These are phyloP conservation scores for Fomitiporia mediterranea DNA, from an alignment of 1,284 basidiomycete species.

Conservation along the genomic window DNA sequence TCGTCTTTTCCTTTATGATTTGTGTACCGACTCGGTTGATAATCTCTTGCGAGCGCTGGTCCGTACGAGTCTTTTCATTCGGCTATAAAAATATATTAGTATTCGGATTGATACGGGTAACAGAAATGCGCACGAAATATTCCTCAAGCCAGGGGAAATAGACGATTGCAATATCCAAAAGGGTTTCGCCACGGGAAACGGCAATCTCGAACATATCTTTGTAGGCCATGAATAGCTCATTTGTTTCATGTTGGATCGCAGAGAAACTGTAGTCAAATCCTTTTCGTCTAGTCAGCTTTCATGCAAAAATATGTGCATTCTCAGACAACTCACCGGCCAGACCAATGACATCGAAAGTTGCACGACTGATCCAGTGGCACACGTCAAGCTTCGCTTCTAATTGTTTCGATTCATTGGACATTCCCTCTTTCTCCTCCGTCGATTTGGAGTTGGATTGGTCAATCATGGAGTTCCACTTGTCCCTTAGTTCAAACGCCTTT, in stretches of 20 bases:
- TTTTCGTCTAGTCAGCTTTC: constrained; percentile 27
- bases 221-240: constrained; percentile 72
- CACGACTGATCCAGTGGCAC: constrained; percentile 68
- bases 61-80: constrained; percentile 42
- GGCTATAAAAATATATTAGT: constrained; percentile 39
- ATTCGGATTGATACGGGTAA: constrained; percentile 12
- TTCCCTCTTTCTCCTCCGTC: not conserved
- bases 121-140: constrained; percentile 48
- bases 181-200: constrained; percentile 47
- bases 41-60: constrained; percentile 51
- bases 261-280: constrained; percentile 79
- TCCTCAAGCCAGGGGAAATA: constrained; percentile 56
- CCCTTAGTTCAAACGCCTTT: constrained; percentile 58
- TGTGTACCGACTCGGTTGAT: constrained; percentile 65
- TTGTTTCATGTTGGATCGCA: constrained; percentile 67
- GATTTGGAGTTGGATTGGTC: constrained; percentile 1
- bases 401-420: constrained; percentile 23
- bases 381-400: constrained; percentile 48
- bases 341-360: constrained; percentile 79
- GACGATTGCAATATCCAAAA: constrained; percentile 47
- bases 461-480: constrained; percentile 52
- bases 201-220: constrained; percentile 76
- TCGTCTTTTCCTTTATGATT: constrained; percentile 63
- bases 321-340: constrained; percentile 48
- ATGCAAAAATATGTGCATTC: not conserved